Evolutionary conservation across 2,329 filamentous ascomycete species (phyloP), one percentile per base, ranked within the genome.

Genomic region (Colletotrichum euphorbiae): DNA sequence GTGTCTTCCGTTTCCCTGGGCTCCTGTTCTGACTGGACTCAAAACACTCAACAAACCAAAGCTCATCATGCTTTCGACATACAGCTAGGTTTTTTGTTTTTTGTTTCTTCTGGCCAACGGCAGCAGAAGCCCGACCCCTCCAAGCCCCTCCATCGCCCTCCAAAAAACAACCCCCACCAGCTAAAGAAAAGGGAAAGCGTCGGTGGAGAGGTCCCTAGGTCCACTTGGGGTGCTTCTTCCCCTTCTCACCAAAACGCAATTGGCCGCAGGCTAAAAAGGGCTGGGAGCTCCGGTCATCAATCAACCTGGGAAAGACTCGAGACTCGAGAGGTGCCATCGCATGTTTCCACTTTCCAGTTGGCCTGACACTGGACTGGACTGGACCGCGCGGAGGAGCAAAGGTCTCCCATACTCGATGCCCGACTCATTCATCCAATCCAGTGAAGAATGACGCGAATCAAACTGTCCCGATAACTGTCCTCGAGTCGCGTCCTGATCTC

Each of bases 11-110:
- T 51, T 62, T 48, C 40, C n/a, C 31, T 62, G 42, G 61, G 45
- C 60, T 38, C 11, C 8, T 28, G 31, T 28, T 21, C 28, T 31
- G 48, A 28, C 48, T 51, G 48, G 21, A 31, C 48, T 24, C 48
- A 48, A 62, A 62, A 61, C 62, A 62, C 67, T 69, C 67, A 69
- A 69, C 67, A 69, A 69, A 67, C 52, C 48, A 62, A 45, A 67
- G 33, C 31, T 50, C 67, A 59, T 50, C 67, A 59, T 64, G 65
- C 46, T 54, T 40, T 31, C 36, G 31, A 48, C 46, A 67, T 57
- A 67, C 65, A 54, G 45, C 46, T 43, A n/a, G n/a, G n/a, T 50
- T 38, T 46, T 31, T 21, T 40, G 40, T 38, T 8, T 28, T 28
- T 8, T 8, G 6, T 3, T 28, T 24, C 21, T 4, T 4, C 21